Evolutionary conservation across 208 protist species (phyloP).

Genomic region (Tritrichomonas foetus): DNA sequence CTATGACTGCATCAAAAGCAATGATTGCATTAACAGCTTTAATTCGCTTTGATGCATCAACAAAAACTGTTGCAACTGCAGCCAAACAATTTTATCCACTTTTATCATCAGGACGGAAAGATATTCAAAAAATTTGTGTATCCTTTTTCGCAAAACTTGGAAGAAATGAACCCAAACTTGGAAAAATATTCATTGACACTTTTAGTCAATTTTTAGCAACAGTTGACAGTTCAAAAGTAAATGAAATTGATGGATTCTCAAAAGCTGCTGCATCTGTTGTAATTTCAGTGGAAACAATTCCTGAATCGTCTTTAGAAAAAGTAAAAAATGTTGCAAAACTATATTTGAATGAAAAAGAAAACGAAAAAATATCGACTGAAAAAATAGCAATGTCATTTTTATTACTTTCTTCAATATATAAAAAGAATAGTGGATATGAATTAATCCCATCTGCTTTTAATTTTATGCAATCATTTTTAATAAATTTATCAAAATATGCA

Average conservation of each 20-base stretch:
- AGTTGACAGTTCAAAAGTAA: neutral
- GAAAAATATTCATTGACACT: neutral
- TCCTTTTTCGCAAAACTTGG: slow-evolving; percentile 8
- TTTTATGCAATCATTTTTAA: neutral
- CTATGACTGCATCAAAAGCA: neutral
- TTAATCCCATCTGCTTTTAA: neutral
- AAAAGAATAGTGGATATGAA: neutral
- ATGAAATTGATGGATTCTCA: neutral
- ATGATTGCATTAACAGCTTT: neutral
- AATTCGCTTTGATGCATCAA: neutral
- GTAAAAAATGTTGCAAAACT: too few species aligned
- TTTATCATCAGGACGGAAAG: neutral
- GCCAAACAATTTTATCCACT: slow-evolving; percentile 9
- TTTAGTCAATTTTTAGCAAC: neutral
- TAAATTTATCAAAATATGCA: neutral
- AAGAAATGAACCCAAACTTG: neutral
- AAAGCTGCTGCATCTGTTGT: neutral
- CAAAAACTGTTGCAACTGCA: neutral
- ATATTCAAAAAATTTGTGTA: neutral
- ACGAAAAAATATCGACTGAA: neutral
- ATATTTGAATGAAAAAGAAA: too few species aligned
- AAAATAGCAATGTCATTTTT: neutral
- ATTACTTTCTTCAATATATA: neutral
- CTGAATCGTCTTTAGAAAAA: too few species aligned
- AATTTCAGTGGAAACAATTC: neutral